These are phyloP conservation scores for Peniophora sp. DNA, from an alignment of 1,284 basidiomycete genomes.

Conservation along the genomic window DNA sequence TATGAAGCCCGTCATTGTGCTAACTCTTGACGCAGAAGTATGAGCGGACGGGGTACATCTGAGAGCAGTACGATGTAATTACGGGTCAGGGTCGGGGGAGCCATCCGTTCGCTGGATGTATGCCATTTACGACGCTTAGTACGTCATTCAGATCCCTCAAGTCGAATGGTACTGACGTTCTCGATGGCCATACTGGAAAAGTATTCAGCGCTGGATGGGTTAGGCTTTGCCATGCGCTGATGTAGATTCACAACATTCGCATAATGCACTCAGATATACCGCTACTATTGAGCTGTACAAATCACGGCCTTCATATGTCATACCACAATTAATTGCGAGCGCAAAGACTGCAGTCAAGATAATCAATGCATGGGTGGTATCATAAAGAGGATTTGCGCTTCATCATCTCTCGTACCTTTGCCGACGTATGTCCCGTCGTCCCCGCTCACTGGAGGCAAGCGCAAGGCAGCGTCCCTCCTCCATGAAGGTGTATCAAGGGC, in stretches of 20 bases:
- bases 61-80: constrained; percentile 89
- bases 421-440: neutral
- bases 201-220: constrained; percentile 22
- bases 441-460: neutral
- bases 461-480: neutral
- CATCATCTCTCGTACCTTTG: neutral
- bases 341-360: no score
- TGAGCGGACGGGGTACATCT: constrained; percentile 85
- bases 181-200: constrained; percentile 35
- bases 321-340: no score
- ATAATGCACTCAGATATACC: no score
- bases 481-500: neutral
- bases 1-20: neutral
- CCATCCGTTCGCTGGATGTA: constrained; percentile 93
- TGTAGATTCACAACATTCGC: neutral
- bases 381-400: no score
- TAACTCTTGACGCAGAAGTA: constrained; percentile 57
- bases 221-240: neutral
- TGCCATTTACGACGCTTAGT: constrained; percentile 76
- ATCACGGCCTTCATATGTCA: no score
- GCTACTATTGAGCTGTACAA: no score
- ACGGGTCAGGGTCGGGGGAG: constrained; percentile 82
- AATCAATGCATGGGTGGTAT: no score
- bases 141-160: constrained; percentile 22
- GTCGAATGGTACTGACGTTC: constrained; percentile 6